Base-by-base conservation (phyloP, 2,329 filamentous ascomycete genomes). In the Microdochium paspali region DNA sequence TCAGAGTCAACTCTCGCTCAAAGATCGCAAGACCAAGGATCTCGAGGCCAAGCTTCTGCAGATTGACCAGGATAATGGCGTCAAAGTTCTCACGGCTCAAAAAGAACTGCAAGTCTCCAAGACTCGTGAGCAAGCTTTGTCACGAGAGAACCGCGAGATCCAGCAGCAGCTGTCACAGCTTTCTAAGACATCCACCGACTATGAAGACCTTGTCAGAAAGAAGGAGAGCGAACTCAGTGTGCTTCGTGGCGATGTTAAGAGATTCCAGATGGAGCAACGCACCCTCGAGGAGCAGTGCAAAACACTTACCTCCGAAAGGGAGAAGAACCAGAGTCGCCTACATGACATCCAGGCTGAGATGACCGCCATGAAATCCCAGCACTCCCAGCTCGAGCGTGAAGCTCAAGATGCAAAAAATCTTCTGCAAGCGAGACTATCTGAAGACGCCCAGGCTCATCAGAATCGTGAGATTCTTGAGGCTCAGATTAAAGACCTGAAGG, bases 141-240 rank as follows among this genome's bases (percentile, higher is more conserved):
- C 82, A 2, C 81, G 84, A 4, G 91, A 98, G 60, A 94, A 95
- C 55, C 79, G 82, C 12, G 82, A 86, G 42, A 80, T 95, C 44
- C 85, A 94, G 47, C 80, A 90, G 56, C 90, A 96, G 58, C 82
- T 98, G 46, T 79, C 86, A 0, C 84, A 95, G 54, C 72, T 98
- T 18, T 93, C 93, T 0, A 83, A 88, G 44, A 96, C 91, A 0
- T 95, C 91, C 1, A 94, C 90, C 0, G 89, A 90, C 60, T 97
- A 95, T 54, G 93, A 98, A 65, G 91, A 97, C 57, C 78, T 97
- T 40, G 85, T 98, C 23, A 80, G 90, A 23, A 84, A 87, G 50
- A 98, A 97, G 63, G 93, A 98, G 61, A 95, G 90, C 63, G 94
- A 98, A 61, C 72, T 98, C 20, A 78, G 85, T 1, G 76, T 97